Conservation (phyloP, 1,139 yeast genomes). For the Candida albicans region DNA sequence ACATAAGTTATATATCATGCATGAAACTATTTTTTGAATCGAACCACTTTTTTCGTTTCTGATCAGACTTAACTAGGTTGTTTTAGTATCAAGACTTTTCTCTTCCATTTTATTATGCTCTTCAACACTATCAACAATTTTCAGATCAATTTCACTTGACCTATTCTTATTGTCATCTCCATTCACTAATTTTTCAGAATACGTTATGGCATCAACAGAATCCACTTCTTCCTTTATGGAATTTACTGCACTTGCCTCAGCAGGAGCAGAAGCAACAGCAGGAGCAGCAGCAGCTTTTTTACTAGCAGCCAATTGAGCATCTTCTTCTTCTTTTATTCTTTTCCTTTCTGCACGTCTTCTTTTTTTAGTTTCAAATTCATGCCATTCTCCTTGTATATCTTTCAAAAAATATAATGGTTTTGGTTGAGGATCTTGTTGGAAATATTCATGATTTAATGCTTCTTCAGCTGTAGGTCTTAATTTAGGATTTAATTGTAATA, state of each 20-base stretch:
- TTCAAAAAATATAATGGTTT: conserved; percentile 56
- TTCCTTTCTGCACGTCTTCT: conserved; percentile 65
- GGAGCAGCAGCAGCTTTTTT: conserved; percentile 5
- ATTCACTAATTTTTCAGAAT: not conserved
- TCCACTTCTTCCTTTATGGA: too few relatives aligned
- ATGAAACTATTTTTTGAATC: too few relatives aligned
- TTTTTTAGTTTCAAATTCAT: conserved; percentile 92
- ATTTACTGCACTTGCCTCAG: not conserved
- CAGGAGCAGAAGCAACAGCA: not conserved
- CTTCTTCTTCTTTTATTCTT: conserved; percentile 37
- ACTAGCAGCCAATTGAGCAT: conserved; percentile 13
- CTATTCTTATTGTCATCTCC: not conserved
- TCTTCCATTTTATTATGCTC: too few relatives aligned
- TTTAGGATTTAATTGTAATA: conserved; percentile 69
- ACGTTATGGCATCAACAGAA: too few relatives aligned
- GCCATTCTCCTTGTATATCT: conserved; percentile 83
- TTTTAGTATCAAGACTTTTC: too few relatives aligned
- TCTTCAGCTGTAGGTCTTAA: conserved; percentile 80
- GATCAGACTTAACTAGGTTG: too few relatives aligned
- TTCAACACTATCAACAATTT: too few relatives aligned
- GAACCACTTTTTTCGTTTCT: too few relatives aligned
- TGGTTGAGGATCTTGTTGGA: conserved; percentile 65
- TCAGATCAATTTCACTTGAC: too few relatives aligned
- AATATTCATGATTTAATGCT: conserved; percentile 81
- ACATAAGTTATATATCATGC: too few relatives aligned